Base-by-base conservation (phyloP, 352 stramenopile species). In the Halophytophthora polymorphica region DNA sequence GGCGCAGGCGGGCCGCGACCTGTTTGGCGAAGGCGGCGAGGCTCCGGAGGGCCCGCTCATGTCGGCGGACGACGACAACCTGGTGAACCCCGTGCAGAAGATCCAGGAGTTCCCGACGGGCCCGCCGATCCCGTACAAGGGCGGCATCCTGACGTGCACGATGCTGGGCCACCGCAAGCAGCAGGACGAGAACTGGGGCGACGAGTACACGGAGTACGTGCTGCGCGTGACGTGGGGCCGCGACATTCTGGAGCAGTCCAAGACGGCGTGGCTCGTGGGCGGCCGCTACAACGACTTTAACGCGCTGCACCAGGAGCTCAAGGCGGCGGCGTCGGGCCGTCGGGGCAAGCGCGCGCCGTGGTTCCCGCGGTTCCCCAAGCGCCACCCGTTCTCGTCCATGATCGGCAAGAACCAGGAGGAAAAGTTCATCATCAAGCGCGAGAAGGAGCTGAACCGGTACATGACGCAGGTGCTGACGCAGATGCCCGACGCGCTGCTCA, bases 371-470 rank as follows among this genome's bases (percentile, higher is more conserved):
- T 95, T 95, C 61, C 85, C 85, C 7, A 93, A 93, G 73, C 85
- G 85, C 61, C 85, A 95, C 54, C 85, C 85, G 55, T 93, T 95
- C 64, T 95, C 85, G 57, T 92, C 81, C 15, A 87, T 93, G 75
- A 93, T 95, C 34, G 85, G 85, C 57, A 95, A 95, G 76, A 95
- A 95, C 64, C 81, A 92, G 55, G 73, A 95, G 53, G 85, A 95
- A 52, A 93, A 95, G 63, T 95, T 95, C 56, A 90, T 95, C 55
- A 91, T 91, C 71, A 93, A 89, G 66, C 81, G 85, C 43, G 85
- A 95, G 64, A 95, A 95, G 61, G 85, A 95, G 53, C 78, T 95
- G 54, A 95, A 95, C 66, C 85, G 85, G 34, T 95, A 95, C 77
- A 87, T 95, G 74, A 95, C 85, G 42, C 85, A 95, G 53, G 85